Evolutionary conservation across 2,329 filamentous ascomycete species (phyloP).

Genomic region (Zalaria obscura): DNA sequence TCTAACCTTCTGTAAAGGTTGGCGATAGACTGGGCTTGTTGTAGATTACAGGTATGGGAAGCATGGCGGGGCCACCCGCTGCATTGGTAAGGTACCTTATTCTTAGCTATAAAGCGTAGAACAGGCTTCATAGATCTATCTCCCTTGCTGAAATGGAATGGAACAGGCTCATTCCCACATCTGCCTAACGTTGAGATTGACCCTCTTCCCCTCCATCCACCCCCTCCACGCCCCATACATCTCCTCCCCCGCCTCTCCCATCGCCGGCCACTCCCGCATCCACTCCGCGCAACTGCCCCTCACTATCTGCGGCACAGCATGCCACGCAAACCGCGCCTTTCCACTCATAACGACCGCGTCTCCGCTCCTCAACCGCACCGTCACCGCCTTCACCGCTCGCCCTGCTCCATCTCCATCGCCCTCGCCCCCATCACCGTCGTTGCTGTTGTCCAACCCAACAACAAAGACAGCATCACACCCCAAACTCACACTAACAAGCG

Average conservation of each 20-base stretch:
- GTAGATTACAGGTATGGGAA: too few species aligned
- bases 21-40: too few species aligned
- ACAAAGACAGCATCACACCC: slow-evolving; percentile 87
- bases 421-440: slow-evolving; percentile 20
- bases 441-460: slow-evolving; percentile 48
- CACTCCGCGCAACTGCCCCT: slow-evolving; percentile 63
- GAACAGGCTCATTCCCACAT: slow-evolving; percentile 44
- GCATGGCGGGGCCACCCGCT: too few species aligned
- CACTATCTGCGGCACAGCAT: slow-evolving; percentile 81
- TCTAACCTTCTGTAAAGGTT: too few species aligned
- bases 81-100: too few species aligned
- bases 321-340: slow-evolving; percentile 77
- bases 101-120: too few species aligned
- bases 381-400: slow-evolving; percentile 22
- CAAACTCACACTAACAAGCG: slow-evolving; percentile 72
- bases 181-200: slow-evolving; percentile 88
- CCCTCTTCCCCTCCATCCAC: slow-evolving; percentile 78
- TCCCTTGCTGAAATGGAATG: too few species aligned
- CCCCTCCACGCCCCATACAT: slow-evolving; percentile 58
- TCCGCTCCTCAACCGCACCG: slow-evolving; percentile 62
- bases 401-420: slow-evolving; percentile 7
- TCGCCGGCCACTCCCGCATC: slow-evolving; percentile 58
- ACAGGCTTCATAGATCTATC: too few species aligned
- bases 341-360: slow-evolving; percentile 85
- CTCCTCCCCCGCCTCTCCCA: slow-evolving; percentile 23